Conservation (phyloP, 2,329 filamentous ascomycete genomes). For the Scolecobasidium constrictum region DNA sequence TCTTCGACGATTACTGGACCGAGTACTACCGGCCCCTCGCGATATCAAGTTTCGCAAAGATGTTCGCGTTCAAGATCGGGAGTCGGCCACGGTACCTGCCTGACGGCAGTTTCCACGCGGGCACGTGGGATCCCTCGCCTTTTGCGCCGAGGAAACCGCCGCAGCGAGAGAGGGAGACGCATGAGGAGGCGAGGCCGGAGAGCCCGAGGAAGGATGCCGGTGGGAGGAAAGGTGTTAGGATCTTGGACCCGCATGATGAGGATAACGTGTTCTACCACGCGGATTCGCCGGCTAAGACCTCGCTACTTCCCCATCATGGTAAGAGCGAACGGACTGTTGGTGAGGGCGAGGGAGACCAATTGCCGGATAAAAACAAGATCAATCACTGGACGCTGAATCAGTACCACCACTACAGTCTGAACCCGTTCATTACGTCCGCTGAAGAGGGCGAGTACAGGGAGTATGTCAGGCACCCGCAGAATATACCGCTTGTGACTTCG, state of each 20-base stretch:
- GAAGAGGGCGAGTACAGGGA: conserved; percentile 80
- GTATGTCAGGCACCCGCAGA: conserved; percentile 83
- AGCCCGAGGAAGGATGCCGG: conserved; percentile 48
- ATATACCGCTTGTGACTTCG: conserved; percentile 70
- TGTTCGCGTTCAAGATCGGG: conserved; percentile 88
- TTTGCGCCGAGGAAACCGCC: conserved; percentile 59
- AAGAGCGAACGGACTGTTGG: conserved; percentile 28
- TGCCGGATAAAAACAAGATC: conserved; percentile 64
- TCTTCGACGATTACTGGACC: conserved; percentile 90
- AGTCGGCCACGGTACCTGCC: conserved; percentile 77
- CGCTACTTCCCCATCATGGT: conserved; percentile 1
- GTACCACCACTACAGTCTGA: conserved; percentile 73
- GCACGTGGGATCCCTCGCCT: conserved; percentile 74
- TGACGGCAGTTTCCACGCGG: conserved; percentile 59
- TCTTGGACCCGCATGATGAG: conserved; percentile 48
- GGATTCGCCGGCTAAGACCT: conserved; percentile 22
- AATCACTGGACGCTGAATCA: conserved; percentile 84
- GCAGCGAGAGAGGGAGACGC: conserved; percentile 33
- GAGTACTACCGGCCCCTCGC: conserved; percentile 90
- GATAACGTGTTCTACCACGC: conserved; percentile 24
- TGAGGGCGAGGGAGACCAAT: conserved; percentile 22
- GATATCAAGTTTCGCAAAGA: conserved; percentile 80
- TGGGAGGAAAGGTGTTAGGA: conserved; percentile 60
- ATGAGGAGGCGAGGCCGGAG: conserved; percentile 36
- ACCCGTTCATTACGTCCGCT: conserved; percentile 64